phyloP scores from a whole-genome alignment of 192 early-diverging fungal species.

The Podila horticola region DNA sequence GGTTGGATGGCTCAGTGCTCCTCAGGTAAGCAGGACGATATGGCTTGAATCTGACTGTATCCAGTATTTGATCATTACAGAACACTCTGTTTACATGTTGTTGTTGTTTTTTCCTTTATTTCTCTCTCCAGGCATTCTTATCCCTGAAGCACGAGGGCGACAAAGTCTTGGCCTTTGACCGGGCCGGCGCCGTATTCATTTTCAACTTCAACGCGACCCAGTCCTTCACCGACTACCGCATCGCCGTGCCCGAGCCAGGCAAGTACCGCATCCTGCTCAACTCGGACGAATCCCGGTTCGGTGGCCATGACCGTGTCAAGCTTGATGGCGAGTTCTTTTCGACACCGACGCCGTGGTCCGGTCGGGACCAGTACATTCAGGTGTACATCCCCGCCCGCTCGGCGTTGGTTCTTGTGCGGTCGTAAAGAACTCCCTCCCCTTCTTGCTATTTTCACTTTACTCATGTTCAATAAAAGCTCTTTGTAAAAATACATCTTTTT shows the following conservation, averaged over 20 bases:
- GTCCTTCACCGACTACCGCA: constrained; percentile 88
- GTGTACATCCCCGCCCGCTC: constrained; percentile 53
- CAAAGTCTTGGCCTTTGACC: constrained; percentile 95
- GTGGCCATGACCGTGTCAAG: constrained; percentile 86
- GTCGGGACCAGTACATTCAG: constrained; percentile 80
- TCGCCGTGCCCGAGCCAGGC: constrained; percentile 79
- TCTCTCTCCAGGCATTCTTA: constrained; percentile 69
- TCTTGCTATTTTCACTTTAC: no score
- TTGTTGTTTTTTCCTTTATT: background rate
- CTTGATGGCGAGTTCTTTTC: constrained; percentile 69
- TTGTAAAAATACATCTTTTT: no score
- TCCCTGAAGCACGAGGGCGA: constrained; percentile 91
- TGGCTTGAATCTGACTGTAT: background rate
- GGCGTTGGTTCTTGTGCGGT: constrained; percentile 33
- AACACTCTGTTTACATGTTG: no score
- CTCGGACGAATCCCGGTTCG: constrained; percentile 80
- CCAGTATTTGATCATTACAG: background rate
- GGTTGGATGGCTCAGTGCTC: constrained; percentile 71
- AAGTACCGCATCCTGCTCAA: constrained; percentile 80
- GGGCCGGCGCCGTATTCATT: constrained; percentile 87
- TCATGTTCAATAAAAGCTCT: no score
- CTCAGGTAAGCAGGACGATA: constrained; percentile 58
- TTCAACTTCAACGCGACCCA: constrained; percentile 95
- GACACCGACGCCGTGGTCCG: constrained; percentile 78
- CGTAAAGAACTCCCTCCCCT: background rate